phyloP scores from a whole-genome alignment of 768 basidiomycete species.

The Hygrocybe coccinea region DNA sequence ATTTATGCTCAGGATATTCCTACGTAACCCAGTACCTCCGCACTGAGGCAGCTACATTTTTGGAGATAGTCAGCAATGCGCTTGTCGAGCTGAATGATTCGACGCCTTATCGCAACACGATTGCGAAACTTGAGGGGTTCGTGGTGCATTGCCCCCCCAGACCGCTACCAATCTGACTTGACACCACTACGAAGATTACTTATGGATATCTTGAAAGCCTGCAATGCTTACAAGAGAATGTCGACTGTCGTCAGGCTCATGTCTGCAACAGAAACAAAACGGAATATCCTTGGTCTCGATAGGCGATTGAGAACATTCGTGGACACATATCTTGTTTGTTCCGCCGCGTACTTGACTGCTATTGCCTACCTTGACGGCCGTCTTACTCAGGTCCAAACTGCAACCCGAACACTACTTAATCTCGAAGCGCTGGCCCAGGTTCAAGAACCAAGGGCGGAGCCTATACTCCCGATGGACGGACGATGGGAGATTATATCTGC shows the following conservation, averaged over 20 bases:
- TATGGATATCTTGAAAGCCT: not conserved
- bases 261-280: not conserved
- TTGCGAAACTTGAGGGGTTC: not conserved
- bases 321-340: not conserved
- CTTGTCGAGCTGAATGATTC: not conserved
- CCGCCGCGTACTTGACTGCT: too few relatives aligned
- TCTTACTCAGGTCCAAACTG: too few relatives aligned
- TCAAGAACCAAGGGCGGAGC: too few relatives aligned
- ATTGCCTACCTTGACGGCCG: too few relatives aligned
- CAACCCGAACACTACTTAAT: too few relatives aligned
- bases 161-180: not conserved
- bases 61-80: not conserved
- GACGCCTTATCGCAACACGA: not conserved
- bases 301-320: not conserved
- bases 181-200: not conserved
- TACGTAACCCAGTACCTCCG: not conserved
- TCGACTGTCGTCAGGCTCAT: not conserved
- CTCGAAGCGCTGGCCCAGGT: too few relatives aligned
- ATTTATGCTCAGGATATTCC: not conserved
- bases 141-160: not conserved
- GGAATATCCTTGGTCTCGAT: not conserved
- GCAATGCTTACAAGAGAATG: not conserved
- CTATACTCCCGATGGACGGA: too few relatives aligned
- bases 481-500: too few relatives aligned
- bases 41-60: not conserved